A percentile compares a stretch with the other conserved stretches of the same genome.
Evolutionary conservation across 768 basidiomycete species (phyloP).

Genomic region (Kwoniella mangroviensis): DNA sequence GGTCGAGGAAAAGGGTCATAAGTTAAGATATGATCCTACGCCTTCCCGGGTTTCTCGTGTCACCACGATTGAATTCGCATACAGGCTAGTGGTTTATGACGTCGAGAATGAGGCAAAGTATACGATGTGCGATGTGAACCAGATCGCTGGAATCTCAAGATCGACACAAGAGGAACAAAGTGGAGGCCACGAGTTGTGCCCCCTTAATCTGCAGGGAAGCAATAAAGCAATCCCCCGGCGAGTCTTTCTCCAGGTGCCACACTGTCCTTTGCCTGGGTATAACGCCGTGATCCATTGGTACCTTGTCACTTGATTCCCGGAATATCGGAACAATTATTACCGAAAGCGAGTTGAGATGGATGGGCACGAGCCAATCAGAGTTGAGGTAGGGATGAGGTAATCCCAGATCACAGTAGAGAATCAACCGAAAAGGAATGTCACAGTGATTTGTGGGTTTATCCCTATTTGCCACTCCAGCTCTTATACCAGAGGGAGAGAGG

Average conservation of each 20-base stretch:
- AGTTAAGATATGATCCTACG: not conserved
- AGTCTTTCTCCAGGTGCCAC: not conserved
- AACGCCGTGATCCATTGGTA: constrained; percentile 6
- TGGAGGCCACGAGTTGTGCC: not conserved
- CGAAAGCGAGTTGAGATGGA: not conserved
- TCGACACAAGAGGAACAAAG: not conserved
- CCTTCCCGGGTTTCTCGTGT: constrained; percentile 8
- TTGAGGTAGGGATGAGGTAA: constrained; percentile 7
- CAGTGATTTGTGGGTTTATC: not conserved
- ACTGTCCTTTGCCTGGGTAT: not conserved
- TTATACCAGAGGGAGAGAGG: not conserved
- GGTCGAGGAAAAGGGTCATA: not conserved
- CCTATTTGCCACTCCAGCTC: not conserved
- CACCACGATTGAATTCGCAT: not conserved
- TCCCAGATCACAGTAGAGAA: not conserved
- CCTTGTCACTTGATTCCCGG: not conserved
- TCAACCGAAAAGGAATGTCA: not conserved
- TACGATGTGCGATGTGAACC: not conserved
- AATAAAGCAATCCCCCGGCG: no score
- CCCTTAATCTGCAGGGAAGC: no score
- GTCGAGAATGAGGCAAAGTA: not conserved
- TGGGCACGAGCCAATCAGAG: constrained; percentile 1
- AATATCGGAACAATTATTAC: constrained; percentile 6
- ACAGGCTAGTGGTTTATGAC: constrained; percentile 1
- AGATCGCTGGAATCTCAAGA: constrained; percentile 22